Evolutionary conservation across 805 yeast genomes (phyloP).

Genomic region (Wickerhamiella domercqiae): DNA sequence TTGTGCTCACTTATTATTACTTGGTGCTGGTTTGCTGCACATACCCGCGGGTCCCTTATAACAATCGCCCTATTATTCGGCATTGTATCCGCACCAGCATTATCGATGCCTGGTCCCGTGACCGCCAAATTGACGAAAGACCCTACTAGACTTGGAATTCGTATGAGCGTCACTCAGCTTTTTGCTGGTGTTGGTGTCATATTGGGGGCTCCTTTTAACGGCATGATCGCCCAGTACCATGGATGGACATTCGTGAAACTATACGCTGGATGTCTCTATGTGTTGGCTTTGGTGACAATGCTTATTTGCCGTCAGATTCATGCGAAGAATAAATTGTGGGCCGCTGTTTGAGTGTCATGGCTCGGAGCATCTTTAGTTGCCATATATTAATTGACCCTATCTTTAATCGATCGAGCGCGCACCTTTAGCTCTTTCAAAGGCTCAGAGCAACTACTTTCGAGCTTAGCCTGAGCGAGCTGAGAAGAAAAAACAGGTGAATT

Average conservation of each 20-base stretch:
- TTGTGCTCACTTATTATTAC: slow-evolving; percentile 19
- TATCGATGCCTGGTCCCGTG: slow-evolving; percentile 20
- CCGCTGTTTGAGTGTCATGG: too few relatives aligned
- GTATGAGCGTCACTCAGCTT: slow-evolving; percentile 48
- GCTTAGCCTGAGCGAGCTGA: too few relatives aligned
- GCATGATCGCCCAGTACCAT: slow-evolving; percentile 9
- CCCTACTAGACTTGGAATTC: slow-evolving; percentile 16
- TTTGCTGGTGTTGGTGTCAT: slow-evolving; percentile 35
- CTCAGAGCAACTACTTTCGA: too few relatives aligned
- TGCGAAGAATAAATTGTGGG: too few relatives aligned
- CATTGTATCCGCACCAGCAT: slow-evolving; percentile 19
- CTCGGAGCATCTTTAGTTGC: too few relatives aligned
- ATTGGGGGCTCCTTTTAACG: slow-evolving; percentile 20
- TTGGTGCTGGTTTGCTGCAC: slow-evolving; percentile 24
- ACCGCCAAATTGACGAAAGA: slow-evolving; percentile 18
- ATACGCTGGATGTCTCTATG: too few relatives aligned
- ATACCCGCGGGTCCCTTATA: slow-evolving; percentile 17
- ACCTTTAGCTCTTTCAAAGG: too few relatives aligned
- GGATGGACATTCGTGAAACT: slow-evolving; percentile 10
- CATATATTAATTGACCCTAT: too few relatives aligned
- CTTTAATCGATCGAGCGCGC: too few relatives aligned
- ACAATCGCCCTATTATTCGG: slow-evolving; percentile 21
- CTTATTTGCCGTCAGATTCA: too few relatives aligned
- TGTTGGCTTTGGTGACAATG: too few relatives aligned
- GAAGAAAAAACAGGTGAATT: too few relatives aligned